Conservation (phyloP, 2,329 filamentous ascomycete genomes). For the Paecilomyces variotii region DNA sequence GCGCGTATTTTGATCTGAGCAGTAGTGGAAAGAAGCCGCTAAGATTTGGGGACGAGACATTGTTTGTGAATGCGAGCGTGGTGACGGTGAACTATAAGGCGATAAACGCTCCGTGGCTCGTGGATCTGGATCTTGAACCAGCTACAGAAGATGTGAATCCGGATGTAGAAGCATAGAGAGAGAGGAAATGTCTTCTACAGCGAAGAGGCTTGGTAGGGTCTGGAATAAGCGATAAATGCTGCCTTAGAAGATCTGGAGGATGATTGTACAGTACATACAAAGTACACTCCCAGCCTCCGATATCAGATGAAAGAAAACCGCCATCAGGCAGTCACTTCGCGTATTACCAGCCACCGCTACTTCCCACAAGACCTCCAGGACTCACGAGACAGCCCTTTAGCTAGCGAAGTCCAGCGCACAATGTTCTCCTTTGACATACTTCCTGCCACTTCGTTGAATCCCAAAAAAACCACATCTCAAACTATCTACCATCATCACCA, state of each 20-base stretch:
- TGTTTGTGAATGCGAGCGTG: conserved; percentile 53
- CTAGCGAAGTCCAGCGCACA: not conserved
- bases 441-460: not conserved
- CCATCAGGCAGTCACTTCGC: not conserved
- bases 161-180: not conserved
- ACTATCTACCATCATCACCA: not conserved
- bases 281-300: not conserved
- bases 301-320: not conserved
- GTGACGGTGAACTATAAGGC: conserved; percentile 44
- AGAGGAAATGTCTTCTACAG: not conserved
- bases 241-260: not conserved
- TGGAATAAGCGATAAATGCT: not conserved
- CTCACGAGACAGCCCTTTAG: not conserved
- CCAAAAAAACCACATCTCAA: not conserved
- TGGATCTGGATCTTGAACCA: conserved; percentile 43
- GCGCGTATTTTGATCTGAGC: conserved; percentile 28
- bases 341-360: not conserved
- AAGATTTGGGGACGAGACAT: conserved; percentile 42
- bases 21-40: conserved; percentile 20
- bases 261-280: not conserved
- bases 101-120: conserved; percentile 47
- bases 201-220: not conserved
- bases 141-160: not conserved
- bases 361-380: not conserved
- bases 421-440: not conserved